Percentiles rank a stretch among this genome's conserved stretches.
Evolutionary conservation across 305 asterid species (phyloP).

Genomic region (Solanum hybrid): DNA sequence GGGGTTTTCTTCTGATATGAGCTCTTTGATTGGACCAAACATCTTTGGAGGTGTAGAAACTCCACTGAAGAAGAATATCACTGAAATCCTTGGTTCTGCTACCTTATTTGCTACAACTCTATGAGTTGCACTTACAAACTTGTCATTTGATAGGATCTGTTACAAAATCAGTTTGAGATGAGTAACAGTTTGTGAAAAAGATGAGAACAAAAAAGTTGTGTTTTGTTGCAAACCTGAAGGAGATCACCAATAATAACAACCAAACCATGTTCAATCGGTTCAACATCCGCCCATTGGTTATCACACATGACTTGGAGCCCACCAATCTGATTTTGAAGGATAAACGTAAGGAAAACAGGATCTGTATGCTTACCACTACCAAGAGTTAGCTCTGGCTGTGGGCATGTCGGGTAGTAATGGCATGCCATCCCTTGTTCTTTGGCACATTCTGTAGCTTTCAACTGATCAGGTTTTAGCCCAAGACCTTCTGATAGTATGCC

Average conservation of each 20-base stretch:
- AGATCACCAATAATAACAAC: slow-evolving; percentile 56
- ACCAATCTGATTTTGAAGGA: slow-evolving; percentile 62
- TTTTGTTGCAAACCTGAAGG: slow-evolving; percentile 29
- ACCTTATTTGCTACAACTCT: slow-evolving; percentile 41
- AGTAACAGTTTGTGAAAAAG: too few relatives aligned
- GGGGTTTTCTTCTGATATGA: slow-evolving; percentile 31
- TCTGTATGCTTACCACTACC: slow-evolving; percentile 63
- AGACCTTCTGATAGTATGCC: slow-evolving; percentile 57
- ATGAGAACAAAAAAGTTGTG: neutral
- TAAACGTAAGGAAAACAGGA: slow-evolving; percentile 40
- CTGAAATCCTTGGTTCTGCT: slow-evolving; percentile 27
- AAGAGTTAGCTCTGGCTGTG: slow-evolving; percentile 56
- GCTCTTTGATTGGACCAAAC: slow-evolving; percentile 41
- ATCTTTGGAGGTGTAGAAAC: slow-evolving; percentile 11
- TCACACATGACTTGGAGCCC: slow-evolving; percentile 61
- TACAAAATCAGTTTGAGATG: too few relatives aligned
- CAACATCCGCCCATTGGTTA: slow-evolving; percentile 44
- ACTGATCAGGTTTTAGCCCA: slow-evolving; percentile 30
- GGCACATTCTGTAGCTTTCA: slow-evolving; percentile 31
- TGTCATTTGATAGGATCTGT: slow-evolving; percentile 43
- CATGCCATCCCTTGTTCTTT: neutral
- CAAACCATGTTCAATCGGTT: slow-evolving; percentile 44
- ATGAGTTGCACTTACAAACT: slow-evolving; percentile 45
- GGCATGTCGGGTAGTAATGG: slow-evolving; percentile 68
- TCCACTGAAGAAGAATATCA: slow-evolving; percentile 47